Evolutionary conservation across 1,139 yeast genomes (phyloP).

Genomic region (Suhomyces yuchorum): DNA sequence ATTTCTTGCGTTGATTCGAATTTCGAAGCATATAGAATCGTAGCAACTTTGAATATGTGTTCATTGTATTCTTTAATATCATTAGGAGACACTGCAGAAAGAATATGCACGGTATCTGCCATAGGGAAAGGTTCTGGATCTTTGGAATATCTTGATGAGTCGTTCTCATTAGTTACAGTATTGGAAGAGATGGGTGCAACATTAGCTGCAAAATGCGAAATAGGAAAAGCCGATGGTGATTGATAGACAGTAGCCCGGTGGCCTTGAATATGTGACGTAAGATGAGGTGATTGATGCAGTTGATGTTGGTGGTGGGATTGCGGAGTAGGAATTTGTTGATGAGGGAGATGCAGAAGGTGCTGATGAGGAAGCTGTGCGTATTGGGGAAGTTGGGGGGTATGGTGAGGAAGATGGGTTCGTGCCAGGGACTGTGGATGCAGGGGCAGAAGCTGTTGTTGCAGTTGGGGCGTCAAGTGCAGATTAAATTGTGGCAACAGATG

Average conservation of each 20-base stretch:
- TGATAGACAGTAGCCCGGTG: constrained; percentile 4
- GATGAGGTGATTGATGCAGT: constrained; percentile 1
- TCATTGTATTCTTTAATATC: constrained; percentile 41
- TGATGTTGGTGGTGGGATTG: constrained; percentile 5
- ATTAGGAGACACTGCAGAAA: constrained; percentile 33
- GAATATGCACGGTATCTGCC: constrained; percentile 33
- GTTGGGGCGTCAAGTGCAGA: constrained; percentile 14
- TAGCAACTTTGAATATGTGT: constrained; percentile 38
- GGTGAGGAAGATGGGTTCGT: constrained; percentile 10
- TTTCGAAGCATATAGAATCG: constrained; percentile 30
- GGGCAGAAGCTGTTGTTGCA: constrained; percentile 12
- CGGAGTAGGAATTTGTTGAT: constrained; percentile 2
- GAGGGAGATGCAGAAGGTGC: constrained; percentile 7
- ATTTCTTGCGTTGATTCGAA: constrained; percentile 18
- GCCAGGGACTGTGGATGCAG: constrained; percentile 11
- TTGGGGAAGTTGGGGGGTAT: constrained; percentile 7
- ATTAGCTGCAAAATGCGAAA: constrained; percentile 13
- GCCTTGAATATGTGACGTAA: constrained; percentile 14
- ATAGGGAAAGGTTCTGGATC: constrained; percentile 17
- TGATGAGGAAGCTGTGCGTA: constrained; percentile 10
- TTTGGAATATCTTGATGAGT: neutral
- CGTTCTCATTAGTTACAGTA: neutral
- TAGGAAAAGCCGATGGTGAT: constrained; percentile 10
- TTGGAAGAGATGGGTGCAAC: constrained; percentile 10
- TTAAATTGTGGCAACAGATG: constrained; percentile 11